Evolutionary conservation across 2,329 filamentous ascomycete species (phyloP).

Genomic region (Arachnomyces sp.): DNA sequence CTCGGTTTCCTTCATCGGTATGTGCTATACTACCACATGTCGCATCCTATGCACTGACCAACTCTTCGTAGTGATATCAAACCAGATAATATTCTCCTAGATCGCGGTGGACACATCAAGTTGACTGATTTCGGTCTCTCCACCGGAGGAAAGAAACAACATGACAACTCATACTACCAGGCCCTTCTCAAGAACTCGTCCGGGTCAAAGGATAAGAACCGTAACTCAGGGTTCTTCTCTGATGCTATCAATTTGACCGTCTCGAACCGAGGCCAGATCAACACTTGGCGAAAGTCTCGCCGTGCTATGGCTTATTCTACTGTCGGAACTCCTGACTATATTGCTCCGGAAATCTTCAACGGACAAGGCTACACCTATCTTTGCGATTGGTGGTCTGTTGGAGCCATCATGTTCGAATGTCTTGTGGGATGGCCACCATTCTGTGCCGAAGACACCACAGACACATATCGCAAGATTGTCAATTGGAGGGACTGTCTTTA

Average conservation of each 20-base stretch:
- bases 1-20: conserved; percentile 97
- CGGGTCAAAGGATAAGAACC: conserved; percentile 61
- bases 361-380: conserved; percentile 93
- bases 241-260: conserved; percentile 98
- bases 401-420: conserved; percentile 99
- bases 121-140: conserved; percentile 96
- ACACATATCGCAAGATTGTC: conserved; percentile 98
- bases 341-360: conserved; percentile 95
- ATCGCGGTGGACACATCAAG: conserved; percentile 94
- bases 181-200: conserved; percentile 78
- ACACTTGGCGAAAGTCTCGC: conserved; percentile 95
- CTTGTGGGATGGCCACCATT: conserved; percentile 98
- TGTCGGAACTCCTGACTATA: conserved; percentile 96
- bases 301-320: conserved; percentile 96
- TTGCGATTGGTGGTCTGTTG: conserved; percentile 98
- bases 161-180: conserved; percentile 98
- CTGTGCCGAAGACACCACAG: conserved; percentile 93
- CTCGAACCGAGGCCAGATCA: conserved; percentile 94
- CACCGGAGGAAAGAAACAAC: conserved; percentile 94
- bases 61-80: conserved; percentile 73
- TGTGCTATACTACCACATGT: conserved; percentile 24
- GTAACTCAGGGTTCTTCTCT: conserved; percentile 80
- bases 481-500: conserved; percentile 95
- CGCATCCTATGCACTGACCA: not conserved
- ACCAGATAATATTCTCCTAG: conserved; percentile 94